Conservation (phyloP, 305 asterid genomes). For the Rubia balearica region DNA sequence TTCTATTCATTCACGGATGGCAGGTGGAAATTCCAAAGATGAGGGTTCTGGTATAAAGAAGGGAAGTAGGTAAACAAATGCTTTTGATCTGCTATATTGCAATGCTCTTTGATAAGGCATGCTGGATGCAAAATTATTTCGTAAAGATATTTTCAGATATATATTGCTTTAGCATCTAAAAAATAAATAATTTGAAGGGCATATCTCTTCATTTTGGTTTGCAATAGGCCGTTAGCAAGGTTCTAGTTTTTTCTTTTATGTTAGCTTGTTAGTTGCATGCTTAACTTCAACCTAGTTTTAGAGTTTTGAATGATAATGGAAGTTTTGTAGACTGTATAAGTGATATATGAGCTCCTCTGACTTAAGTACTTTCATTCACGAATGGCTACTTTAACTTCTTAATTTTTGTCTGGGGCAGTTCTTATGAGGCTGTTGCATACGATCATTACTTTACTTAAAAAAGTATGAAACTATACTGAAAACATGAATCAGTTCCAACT, state of each 20-base stretch:
- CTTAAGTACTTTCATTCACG: not conserved
- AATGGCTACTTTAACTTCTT: not conserved
- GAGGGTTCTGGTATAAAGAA: conserved; percentile 99
- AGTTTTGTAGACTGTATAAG: not conserved
- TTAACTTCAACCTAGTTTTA: not conserved
- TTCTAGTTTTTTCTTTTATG: not conserved
- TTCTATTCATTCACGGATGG: conserved; percentile 96
- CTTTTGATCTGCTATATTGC: conserved; percentile 74
- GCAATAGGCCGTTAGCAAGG: not conserved
- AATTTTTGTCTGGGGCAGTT: not conserved
- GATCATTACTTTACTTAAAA: too few species aligned
- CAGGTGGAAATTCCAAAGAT: conserved; percentile 99
- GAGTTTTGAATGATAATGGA: not conserved
- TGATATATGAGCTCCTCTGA: not conserved
- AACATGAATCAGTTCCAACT: too few species aligned
- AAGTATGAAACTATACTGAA: too few species aligned
- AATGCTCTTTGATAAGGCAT: conserved; percentile 47
- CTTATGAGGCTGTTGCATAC: not conserved
- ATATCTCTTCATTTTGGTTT: conserved; percentile 2
- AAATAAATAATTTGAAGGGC: conserved; percentile 9
- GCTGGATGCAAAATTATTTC: conserved; percentile 26
- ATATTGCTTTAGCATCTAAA: conserved; percentile 30
- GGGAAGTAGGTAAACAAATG: conserved; percentile 97
- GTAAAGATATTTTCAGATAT: conserved; percentile 32
- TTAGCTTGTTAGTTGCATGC: not conserved